Base-by-base conservation (phyloP, 345 rosid species). In the Psidium guajava region DNA sequence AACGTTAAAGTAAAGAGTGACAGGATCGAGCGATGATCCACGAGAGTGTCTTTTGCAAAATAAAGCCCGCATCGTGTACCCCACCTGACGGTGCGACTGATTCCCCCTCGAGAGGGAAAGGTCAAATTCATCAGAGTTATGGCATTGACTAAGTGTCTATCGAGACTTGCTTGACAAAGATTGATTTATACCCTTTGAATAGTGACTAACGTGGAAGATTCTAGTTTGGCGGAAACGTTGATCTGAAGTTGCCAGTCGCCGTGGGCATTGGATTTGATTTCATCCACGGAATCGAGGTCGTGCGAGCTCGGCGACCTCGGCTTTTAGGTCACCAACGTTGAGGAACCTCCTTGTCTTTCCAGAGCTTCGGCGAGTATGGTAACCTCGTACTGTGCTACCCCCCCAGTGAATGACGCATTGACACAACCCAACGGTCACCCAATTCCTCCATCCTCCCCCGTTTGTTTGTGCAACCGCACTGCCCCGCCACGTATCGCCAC, bases 351-450 rank as follows among this genome's bases (percentile, higher is more conserved):
- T 32, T 0, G 44, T 18, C 77, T 69, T 69, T 8, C 44, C 1
- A 8, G 0, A 2, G 75, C 44, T 15, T 64, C 3, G 44, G 24
- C 1, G 21, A 14, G 36, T 14, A 28, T 28, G 15, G 42, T 28
- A 6, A 40, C 74, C 15, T 61, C 21, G 42, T 32, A 61, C 21
- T 32, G 18, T 27, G 21, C 22, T 4, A 64, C 22, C 36, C 36
- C 36, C 36, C 1, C 0, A 64, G 6, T 1, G 0, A 64, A 64
- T 28, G 21, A 28, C 2, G 18, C 24, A 7, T 0, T 21, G 20
- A 61, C 11, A 5, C 21, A 1, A 0, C 15, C 74, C 21, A 9
- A 28, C 0, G 42, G 1, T 28, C 22, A 8, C 28, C 11, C 1
- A 0, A 64, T 64, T 28, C 75, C 6, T 16, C 22, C 11, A 40